These are phyloP conservation scores for Lepiota venenata DNA, from an alignment of 768 basidiomycete genomes.

Conservation along the genomic window DNA sequence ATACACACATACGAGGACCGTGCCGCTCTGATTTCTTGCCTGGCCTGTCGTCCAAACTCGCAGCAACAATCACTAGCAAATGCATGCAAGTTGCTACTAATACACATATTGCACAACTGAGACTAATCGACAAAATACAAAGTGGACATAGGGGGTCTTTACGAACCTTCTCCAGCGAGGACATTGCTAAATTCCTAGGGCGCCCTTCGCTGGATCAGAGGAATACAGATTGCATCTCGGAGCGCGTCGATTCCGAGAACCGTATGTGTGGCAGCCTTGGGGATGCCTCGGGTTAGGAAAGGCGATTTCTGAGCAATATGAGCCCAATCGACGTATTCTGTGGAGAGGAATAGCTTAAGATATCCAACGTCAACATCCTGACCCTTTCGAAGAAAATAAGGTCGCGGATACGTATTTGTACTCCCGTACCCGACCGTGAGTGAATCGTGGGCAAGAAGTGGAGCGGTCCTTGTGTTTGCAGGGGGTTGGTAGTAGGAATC, in stretches of 20 bases:
- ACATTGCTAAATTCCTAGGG: no score
- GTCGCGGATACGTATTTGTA: constrained; percentile 26
- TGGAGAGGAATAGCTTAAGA: no score
- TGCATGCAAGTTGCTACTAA: no score
- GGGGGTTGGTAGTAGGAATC: constrained; percentile 16
- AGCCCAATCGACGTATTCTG: constrained; percentile 1
- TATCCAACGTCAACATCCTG: constrained; percentile 36
- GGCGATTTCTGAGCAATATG: constrained; percentile 9
- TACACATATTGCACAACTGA: no score
- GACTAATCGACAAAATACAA: no score
- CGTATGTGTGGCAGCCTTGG: not conserved
- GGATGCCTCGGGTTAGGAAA: not conserved
- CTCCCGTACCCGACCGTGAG: constrained; percentile 39
- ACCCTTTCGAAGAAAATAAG: constrained; percentile 25
- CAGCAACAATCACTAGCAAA: no score
- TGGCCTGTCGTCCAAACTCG: no score
- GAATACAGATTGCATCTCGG: not conserved
- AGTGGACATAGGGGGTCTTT: no score
- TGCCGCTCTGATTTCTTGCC: no score
- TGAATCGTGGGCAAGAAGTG: no score
- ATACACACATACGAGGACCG: no score
- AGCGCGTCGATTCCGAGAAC: not conserved
- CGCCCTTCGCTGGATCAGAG: not conserved
- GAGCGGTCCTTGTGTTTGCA: constrained; percentile 22
- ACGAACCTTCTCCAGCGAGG: no score